Conservation (phyloP, 1,139 yeast genomes). For the Sugiyamaella grinbergsii region DNA sequence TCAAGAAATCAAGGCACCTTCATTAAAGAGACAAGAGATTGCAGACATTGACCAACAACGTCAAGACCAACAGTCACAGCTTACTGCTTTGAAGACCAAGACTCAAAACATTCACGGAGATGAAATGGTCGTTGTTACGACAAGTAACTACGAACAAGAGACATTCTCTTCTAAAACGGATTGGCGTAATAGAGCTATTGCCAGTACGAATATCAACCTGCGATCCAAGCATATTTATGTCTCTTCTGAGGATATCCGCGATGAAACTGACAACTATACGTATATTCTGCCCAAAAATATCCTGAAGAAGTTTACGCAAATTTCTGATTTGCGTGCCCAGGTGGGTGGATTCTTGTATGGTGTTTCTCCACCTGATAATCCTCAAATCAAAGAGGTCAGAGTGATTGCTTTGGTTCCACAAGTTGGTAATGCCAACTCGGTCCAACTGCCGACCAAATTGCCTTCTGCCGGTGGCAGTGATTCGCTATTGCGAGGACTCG, state of each 20-base stretch:
- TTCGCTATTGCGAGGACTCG: slow-evolving; percentile 41
- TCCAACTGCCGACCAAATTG: slow-evolving; percentile 58
- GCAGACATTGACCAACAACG: slow-evolving; percentile 71
- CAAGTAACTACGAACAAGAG: slow-evolving; percentile 85
- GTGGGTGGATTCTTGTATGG: slow-evolving; percentile 85
- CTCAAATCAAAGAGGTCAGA: slow-evolving; percentile 72
- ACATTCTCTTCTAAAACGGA: slow-evolving; percentile 82
- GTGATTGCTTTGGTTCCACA: slow-evolving; percentile 86
- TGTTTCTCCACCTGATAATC: slow-evolving; percentile 66
- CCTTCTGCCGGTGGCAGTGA: slow-evolving; percentile 44
- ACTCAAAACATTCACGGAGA: slow-evolving; percentile 95
- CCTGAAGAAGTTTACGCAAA: slow-evolving; percentile 72
- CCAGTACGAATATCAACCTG: slow-evolving; percentile 69
- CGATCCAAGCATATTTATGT: slow-evolving; percentile 79
- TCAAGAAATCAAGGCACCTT: slow-evolving; percentile 89
- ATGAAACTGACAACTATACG: slow-evolving; percentile 58
- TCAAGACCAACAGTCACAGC: slow-evolving; percentile 46
- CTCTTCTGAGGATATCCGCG: slow-evolving; percentile 57
- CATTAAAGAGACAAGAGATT: slow-evolving; percentile 76
- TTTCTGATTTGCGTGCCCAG: slow-evolving; percentile 80
- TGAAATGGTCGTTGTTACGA: slow-evolving; percentile 90
- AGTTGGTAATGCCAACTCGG: slow-evolving; percentile 68
- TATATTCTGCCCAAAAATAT: slow-evolving; percentile 82
- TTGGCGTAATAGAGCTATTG: slow-evolving; percentile 88
- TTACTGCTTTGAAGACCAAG: slow-evolving; percentile 79